Evolutionary conservation across 1,284 basidiomycete genomes (phyloP).

Genomic region (Kwoniella shivajii): DNA sequence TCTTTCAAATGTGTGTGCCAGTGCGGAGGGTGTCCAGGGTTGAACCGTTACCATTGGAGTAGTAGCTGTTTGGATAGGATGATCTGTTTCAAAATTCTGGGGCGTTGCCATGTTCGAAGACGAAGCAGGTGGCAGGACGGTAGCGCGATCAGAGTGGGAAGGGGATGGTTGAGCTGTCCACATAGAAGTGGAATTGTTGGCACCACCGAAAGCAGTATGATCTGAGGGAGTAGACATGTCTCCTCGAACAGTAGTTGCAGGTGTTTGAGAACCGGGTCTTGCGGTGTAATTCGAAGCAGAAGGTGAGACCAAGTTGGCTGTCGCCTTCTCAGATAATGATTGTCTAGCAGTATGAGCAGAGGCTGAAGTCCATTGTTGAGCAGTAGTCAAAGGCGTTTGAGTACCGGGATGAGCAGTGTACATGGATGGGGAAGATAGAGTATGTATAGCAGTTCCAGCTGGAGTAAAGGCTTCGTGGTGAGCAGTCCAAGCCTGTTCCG

Average conservation of each 20-base stretch:
- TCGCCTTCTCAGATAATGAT: background rate
- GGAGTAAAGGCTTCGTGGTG: conserved; percentile 1
- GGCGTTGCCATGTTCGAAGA: conserved; percentile 2
- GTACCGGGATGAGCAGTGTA: conserved; percentile 9
- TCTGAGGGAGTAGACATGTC: background rate
- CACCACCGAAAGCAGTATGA: conserved; percentile 3
- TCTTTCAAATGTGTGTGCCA: conserved; percentile 11
- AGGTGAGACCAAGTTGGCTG: conserved; percentile 10
- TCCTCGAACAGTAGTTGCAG: conserved; percentile 1
- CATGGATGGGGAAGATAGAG: conserved; percentile 1
- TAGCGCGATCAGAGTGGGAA: background rate
- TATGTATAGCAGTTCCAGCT: background rate
- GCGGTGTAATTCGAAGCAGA: conserved; percentile 11
- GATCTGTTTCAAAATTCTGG: background rate
- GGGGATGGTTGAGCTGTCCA: conserved; percentile 1
- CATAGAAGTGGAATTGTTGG: background rate
- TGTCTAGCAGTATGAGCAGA: conserved; percentile 5
- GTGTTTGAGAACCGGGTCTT: background rate
- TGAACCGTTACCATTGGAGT: conserved; percentile 3
- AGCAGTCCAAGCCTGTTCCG: conserved; percentile 6
- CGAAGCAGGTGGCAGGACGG: background rate
- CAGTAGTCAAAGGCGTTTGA: conserved; percentile 1
- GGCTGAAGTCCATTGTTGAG: background rate
- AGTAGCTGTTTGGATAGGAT: background rate
- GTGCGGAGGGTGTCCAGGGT: background rate